Evolutionary conservation across 805 yeast genomes (phyloP).

Genomic region (Zygosaccharomyces bailii): DNA sequence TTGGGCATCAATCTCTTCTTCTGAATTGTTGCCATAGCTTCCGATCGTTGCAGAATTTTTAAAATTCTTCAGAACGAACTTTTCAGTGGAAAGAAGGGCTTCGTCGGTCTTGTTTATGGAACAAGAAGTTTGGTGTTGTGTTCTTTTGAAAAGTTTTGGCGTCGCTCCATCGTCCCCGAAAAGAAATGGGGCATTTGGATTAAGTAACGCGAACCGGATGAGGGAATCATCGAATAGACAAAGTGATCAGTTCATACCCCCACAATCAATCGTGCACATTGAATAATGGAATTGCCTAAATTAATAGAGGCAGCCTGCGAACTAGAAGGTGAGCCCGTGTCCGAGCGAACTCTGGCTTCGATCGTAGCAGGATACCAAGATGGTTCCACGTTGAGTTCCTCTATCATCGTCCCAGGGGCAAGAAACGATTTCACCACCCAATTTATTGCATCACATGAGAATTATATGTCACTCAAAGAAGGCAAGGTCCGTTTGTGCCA

Average conservation of each 20-base stretch:
- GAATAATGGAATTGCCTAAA: not conserved
- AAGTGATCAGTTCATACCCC: too few species aligned
- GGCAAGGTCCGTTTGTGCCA: constrained; percentile 25
- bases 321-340: constrained; percentile 22
- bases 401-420: constrained; percentile 14
- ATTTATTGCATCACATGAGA: constrained; percentile 22
- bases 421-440: constrained; percentile 24
- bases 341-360: constrained; percentile 19
- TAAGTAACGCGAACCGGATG: not conserved
- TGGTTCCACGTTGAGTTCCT: constrained; percentile 13
- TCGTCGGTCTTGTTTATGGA: not conserved
- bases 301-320: constrained; percentile 12
- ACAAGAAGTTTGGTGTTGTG: not conserved
- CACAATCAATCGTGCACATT: too few species aligned
- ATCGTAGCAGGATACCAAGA: constrained; percentile 20
- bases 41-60: not conserved
- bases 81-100: not conserved
- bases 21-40: constrained; percentile 15
- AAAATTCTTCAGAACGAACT: not conserved
- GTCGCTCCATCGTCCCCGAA: not conserved
- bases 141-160: not conserved
- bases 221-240: not conserved
- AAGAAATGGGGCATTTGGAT: not conserved
- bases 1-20: constrained; percentile 34
- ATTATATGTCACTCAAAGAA: constrained; percentile 9